Evolutionary conservation across 129 eudicot species (phyloP).

Genomic region (Pulicaria dysenterica): DNA sequence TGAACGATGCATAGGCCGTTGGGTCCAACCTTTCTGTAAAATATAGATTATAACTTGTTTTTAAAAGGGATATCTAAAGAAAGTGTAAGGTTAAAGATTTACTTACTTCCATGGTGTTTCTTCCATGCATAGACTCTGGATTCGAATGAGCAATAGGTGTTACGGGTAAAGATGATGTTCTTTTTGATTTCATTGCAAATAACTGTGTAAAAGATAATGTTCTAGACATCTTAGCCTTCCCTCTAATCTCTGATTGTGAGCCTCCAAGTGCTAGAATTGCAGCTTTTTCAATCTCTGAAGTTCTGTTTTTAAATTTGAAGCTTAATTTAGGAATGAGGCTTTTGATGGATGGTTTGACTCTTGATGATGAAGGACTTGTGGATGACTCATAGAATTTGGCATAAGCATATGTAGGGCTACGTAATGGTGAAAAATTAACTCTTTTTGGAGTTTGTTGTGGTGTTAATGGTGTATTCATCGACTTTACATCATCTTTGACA

Average conservation of each 20-base stretch:
- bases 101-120: slow-evolving; percentile 44
- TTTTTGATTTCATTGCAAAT: slow-evolving; percentile 51
- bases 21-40: slow-evolving; percentile 59
- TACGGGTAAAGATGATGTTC: slow-evolving; percentile 73
- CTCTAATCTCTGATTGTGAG: slow-evolving; percentile 52
- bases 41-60: not conserved
- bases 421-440: slow-evolving; percentile 73
- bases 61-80: not conserved
- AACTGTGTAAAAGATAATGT: slow-evolving; percentile 60
- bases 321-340: slow-evolving; percentile 73
- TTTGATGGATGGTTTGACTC: slow-evolving; percentile 62
- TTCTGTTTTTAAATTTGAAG: slow-evolving; percentile 65
- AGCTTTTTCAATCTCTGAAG: slow-evolving; percentile 79
- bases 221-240: slow-evolving; percentile 49
- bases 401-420: slow-evolving; percentile 52
- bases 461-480: slow-evolving; percentile 53
- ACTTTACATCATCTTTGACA: slow-evolving; percentile 49
- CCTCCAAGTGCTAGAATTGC: slow-evolving; percentile 76
- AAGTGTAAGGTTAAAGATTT: slow-evolving; percentile 39
- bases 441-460: slow-evolving; percentile 68
- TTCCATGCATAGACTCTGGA: slow-evolving; percentile 89
- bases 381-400: slow-evolving; percentile 43
- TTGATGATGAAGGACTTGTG: slow-evolving; percentile 50
- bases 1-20: slow-evolving; percentile 64
- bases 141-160: slow-evolving; percentile 86